Percentiles rank a stretch among this genome's conserved stretches.
Conservation (phyloP, 495 filamentous ascomycete genomes). For the Trichoderma gamsii region DNA sequence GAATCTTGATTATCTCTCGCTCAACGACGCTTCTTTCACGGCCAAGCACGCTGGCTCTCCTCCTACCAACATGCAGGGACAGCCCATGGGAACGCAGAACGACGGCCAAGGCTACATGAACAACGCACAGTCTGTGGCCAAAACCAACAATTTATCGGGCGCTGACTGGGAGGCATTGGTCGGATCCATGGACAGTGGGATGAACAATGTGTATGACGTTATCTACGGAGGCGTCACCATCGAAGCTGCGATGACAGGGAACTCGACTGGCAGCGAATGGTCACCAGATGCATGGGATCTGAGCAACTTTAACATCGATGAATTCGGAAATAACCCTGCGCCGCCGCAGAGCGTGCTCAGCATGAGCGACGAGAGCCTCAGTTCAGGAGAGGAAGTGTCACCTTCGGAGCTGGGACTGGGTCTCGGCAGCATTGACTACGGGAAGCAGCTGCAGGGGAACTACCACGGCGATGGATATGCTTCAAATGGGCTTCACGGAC, state of each 20-base stretch:
- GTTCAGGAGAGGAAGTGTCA: conserved; percentile 43
- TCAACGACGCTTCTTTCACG: conserved; percentile 28
- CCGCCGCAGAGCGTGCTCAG: conserved; percentile 64
- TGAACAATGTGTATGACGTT: conserved; percentile 73
- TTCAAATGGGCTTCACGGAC: conserved; percentile 4
- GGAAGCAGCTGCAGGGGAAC: conserved; percentile 9
- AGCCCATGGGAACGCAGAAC: conserved; percentile 9
- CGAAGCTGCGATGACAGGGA: conserved; percentile 26
- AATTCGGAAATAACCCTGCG: conserved; percentile 36
- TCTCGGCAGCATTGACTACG: conserved; percentile 31
- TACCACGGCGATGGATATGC: conserved; percentile 11
- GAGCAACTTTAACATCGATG: conserved; percentile 38
- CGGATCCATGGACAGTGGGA: conserved; percentile 68
- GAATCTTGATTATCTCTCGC: conserved; percentile 37
- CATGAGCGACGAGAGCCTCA: conserved; percentile 72
- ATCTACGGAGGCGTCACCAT: conserved; percentile 66
- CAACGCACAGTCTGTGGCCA: conserved; percentile 27
- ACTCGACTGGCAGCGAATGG: conserved; percentile 32
- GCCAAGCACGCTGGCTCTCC: conserved; percentile 27
- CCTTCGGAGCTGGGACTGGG: conserved; percentile 32
- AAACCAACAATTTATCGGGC: conserved; percentile 41
- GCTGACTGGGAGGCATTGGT: conserved; percentile 77
- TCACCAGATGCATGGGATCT: conserved; percentile 53
- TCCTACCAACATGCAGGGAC: conserved; percentile 30
- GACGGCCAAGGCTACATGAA: conserved; percentile 23